Conservation (phyloP, 768 basidiomycete species). For the Paxillus rubicundulus region DNA sequence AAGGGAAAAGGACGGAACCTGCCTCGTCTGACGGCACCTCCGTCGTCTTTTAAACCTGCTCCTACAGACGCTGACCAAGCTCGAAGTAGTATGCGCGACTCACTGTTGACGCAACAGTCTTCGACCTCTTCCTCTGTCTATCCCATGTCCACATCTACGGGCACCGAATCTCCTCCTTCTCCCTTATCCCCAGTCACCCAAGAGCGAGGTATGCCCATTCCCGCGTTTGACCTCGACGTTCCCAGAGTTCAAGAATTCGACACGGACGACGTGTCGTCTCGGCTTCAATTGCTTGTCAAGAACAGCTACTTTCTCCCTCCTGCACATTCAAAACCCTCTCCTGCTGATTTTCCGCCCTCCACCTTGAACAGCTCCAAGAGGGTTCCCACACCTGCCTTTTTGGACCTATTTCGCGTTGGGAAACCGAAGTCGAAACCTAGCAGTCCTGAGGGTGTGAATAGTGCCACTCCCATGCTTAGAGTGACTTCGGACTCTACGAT, state of each 20-base stretch:
- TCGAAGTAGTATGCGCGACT: slow-evolving; percentile 57
- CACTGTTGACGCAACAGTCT: slow-evolving; percentile 60
- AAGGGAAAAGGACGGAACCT: slow-evolving; percentile 37
- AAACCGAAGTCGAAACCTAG: slow-evolving; percentile 64
- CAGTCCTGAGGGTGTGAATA: slow-evolving; percentile 43
- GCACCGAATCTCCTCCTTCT: slow-evolving; percentile 61
- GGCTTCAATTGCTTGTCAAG: slow-evolving; percentile 77
- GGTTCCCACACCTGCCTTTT: slow-evolving; percentile 48
- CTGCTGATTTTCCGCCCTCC: slow-evolving; percentile 55
- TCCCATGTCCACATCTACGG: slow-evolving; percentile 68
- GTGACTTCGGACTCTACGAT: slow-evolving; percentile 67
- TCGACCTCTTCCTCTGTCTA: slow-evolving; percentile 75
- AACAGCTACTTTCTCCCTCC: slow-evolving; percentile 90
- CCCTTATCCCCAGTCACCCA: slow-evolving; percentile 54
- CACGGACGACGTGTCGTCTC: slow-evolving; percentile 81
- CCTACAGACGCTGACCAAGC: slow-evolving; percentile 31
- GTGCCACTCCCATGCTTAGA: slow-evolving; percentile 48
- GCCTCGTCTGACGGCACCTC: slow-evolving; percentile 35
- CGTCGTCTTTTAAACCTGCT: slow-evolving; percentile 32
- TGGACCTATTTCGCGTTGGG: slow-evolving; percentile 70
- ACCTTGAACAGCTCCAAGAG: slow-evolving; percentile 37
- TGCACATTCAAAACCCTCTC: slow-evolving; percentile 78
- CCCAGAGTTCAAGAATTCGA: slow-evolving; percentile 52
- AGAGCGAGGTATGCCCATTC: slow-evolving; percentile 40
- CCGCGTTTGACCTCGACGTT: slow-evolving; percentile 49